Evolutionary conservation across 257 asterid species (phyloP).

Genomic region (Nicotiana tabacum): DNA sequence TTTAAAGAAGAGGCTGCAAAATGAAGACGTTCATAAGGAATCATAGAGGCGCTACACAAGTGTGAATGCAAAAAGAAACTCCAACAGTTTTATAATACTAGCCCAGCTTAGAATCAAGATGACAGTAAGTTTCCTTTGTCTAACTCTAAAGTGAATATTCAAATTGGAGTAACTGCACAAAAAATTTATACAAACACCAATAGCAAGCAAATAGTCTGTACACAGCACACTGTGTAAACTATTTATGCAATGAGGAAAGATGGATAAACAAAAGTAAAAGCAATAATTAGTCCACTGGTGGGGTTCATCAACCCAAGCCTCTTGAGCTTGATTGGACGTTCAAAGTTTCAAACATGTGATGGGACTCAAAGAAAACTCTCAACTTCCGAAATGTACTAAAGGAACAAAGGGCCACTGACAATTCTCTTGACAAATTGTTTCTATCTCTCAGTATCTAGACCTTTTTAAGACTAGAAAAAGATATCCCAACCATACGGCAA

Average conservation of each 20-base stretch:
- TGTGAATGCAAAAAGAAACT: background rate
- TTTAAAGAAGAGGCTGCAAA: conserved; percentile 86
- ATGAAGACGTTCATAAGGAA: background rate
- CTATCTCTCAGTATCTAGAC: background rate
- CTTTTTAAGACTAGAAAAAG: background rate
- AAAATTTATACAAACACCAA: background rate
- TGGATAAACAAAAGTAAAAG: background rate
- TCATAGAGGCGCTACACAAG: background rate
- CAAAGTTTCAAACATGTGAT: background rate
- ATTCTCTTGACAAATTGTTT: background rate
- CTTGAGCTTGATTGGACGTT: background rate
- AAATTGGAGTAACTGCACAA: background rate
- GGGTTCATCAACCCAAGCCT: background rate
- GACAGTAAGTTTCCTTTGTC: background rate
- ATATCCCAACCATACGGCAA: background rate
- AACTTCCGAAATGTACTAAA: background rate
- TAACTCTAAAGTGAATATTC: background rate
- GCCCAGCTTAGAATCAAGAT: background rate
- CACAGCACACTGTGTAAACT: background rate
- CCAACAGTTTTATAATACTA: background rate
- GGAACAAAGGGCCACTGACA: background rate
- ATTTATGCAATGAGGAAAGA: background rate
- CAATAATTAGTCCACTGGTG: background rate
- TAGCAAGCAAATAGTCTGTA: background rate
- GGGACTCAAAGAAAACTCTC: background rate